Evolutionary conservation across 2,329 filamentous ascomycete genomes (phyloP), one percentile per base, ranked within the genome.

Genomic region (Aspergillus novoparasiticus): DNA sequence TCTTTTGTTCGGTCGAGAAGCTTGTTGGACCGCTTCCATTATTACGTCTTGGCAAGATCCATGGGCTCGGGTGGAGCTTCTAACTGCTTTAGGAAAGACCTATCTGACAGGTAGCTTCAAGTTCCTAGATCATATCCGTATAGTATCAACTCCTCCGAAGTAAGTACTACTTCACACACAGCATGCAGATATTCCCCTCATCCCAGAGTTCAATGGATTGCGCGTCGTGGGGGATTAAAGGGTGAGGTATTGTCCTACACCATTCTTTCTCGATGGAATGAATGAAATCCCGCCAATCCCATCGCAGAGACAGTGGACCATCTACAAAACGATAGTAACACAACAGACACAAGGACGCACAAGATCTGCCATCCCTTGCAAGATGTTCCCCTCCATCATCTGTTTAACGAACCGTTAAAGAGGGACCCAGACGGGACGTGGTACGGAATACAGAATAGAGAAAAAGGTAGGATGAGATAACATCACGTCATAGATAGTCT

Each of bases 241-340:
- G 39, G 39, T 41, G 16, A 41, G 39, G 39, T 41, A 41, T 48
- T 48, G 23, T 50, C 46, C 46, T 50, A 21, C 28, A 23, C 16
- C 51, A 21, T 36, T 55, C 51, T 55, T 39, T n/a, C n/a, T 54
- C 19, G 4, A 55, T 39, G 51, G 51, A 55, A 55, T 55, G 32
- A 36, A 39, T 12, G n/a, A 14, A 39, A 51, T 51, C 48, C 48
- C 9, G 19, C 28, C 48, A 51, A 51, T 51, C 6, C 45, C 45
- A 48, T 48, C 3, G 34, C n/a, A 54, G 14, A 28, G 9, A 8
- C 23, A 28, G 30, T 36, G 30, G 51, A 19, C 32, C 51, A 54
- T 54, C 51, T 28, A 32, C 30, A 53, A 34, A 28, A 19, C 30
- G 6, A 36, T 36, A 21, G 30, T 36, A 54, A 54, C 30, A 23